Percentiles rank a stretch among this genome's conserved stretches.
phyloP scores from a whole-genome alignment of 805 yeast species.

The Yamadazyma tumulicola region DNA sequence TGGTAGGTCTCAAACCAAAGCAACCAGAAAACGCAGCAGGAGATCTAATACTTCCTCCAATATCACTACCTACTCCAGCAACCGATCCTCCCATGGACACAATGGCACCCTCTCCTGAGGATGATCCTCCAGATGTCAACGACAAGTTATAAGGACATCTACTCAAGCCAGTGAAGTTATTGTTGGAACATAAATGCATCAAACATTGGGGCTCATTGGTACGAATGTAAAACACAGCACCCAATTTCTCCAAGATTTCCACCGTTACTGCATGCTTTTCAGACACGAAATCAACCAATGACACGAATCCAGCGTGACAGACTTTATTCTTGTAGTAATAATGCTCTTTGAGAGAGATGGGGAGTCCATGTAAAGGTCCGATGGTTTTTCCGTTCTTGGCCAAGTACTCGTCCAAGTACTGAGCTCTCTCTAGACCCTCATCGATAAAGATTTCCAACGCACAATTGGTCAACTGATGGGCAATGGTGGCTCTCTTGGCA shows the following conservation, averaged over 20 bases:
- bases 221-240: slow-evolving; percentile 41
- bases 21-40: slow-evolving; percentile 43
- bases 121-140: slow-evolving; percentile 42
- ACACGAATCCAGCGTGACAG: slow-evolving; percentile 41
- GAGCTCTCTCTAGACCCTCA: slow-evolving; percentile 56
- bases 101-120: slow-evolving; percentile 43
- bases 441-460: slow-evolving; percentile 48
- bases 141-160: slow-evolving; percentile 34
- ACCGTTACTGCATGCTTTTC: slow-evolving; percentile 26
- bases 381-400: slow-evolving; percentile 43
- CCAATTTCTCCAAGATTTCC: slow-evolving; percentile 34
- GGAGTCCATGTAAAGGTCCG: slow-evolving; percentile 68
- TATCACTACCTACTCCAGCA: slow-evolving; percentile 40
- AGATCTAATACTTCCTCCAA: slow-evolving; percentile 42
- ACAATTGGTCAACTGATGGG: slow-evolving; percentile 44
- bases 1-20: slow-evolving; percentile 39
- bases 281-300: slow-evolving; percentile 28
- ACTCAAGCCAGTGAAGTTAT: slow-evolving; percentile 35
- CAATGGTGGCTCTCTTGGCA: slow-evolving; percentile 41
- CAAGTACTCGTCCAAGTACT: slow-evolving; percentile 49
- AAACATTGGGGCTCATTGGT: slow-evolving; percentile 42
- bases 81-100: slow-evolving; percentile 39
- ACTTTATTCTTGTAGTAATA: slow-evolving; percentile 29
- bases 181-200: slow-evolving; percentile 42
- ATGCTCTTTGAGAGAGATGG: slow-evolving; percentile 57